These are phyloP conservation scores for Kluyveromyces wickerhamii DNA, from an alignment of 805 yeast species.

Conservation along the genomic window DNA sequence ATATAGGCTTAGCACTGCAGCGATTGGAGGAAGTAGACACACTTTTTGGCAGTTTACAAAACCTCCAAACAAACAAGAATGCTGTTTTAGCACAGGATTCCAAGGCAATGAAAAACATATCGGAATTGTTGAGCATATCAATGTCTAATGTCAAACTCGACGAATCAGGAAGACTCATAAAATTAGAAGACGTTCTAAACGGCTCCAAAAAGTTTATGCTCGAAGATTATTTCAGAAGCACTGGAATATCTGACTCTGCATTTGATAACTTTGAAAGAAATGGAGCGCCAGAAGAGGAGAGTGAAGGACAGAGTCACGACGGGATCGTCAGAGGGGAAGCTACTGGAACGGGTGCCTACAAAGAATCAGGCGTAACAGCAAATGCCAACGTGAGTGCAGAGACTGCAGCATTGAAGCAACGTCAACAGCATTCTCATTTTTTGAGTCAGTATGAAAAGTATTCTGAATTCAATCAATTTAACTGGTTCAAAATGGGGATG, in stretches of 20 bases:
- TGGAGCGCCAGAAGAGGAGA: slow-evolving; percentile 16
- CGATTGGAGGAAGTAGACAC: slow-evolving; percentile 40
- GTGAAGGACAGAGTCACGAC: slow-evolving; percentile 12
- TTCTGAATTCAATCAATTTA: slow-evolving; percentile 37
- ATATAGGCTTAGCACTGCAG: slow-evolving; percentile 39
- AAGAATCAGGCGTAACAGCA: slow-evolving; percentile 10
- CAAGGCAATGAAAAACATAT: slow-evolving; percentile 49
- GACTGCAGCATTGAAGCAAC: slow-evolving; percentile 12
- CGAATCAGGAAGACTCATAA: slow-evolving; percentile 42
- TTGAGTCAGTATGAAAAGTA: slow-evolving; percentile 21
- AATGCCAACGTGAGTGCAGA: slow-evolving; percentile 15
- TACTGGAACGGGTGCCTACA: slow-evolving; percentile 14
- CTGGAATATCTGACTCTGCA: slow-evolving; percentile 14
- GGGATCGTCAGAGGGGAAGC: slow-evolving; percentile 14
- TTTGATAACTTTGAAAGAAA: slow-evolving; percentile 19
- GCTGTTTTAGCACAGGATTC: slow-evolving; percentile 54
- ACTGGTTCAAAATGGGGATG: slow-evolving; percentile 56
- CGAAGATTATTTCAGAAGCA: slow-evolving; percentile 21
- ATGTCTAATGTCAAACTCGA: slow-evolving; percentile 56
- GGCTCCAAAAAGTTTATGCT: slow-evolving; percentile 34
- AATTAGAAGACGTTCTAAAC: slow-evolving; percentile 39
- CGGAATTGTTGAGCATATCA: slow-evolving; percentile 56
- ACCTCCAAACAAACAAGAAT: slow-evolving; percentile 30
- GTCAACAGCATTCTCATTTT: slow-evolving; percentile 13
- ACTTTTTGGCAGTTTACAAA: slow-evolving; percentile 37